A percentile compares a stretch with the other conserved stretches of the same genome.
These are phyloP conservation scores for Allantophomopsis cytisporea DNA, from an alignment of 2,329 filamentous ascomycete genomes.

Conservation along the genomic window DNA sequence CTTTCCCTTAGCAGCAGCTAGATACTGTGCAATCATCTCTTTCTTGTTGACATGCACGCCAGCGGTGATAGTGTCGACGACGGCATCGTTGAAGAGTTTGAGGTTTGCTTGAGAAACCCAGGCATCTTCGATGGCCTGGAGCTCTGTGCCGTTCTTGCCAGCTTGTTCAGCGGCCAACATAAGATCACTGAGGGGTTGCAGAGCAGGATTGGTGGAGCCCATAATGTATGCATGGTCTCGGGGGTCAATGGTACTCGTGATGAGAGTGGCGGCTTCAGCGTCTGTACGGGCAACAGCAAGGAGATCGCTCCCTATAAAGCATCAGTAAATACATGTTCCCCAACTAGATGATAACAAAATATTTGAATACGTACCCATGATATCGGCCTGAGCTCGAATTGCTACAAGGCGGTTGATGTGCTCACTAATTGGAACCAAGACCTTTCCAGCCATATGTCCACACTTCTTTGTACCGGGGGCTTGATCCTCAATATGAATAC, in stretches of 20 bases:
- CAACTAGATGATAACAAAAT: background rate
- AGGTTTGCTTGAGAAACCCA: constrained; percentile 72
- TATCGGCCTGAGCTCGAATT: constrained; percentile 94
- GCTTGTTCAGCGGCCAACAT: constrained; percentile 76
- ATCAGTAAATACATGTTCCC: constrained; percentile 28
- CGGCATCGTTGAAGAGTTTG: constrained; percentile 83
- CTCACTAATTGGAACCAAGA: constrained; percentile 90
- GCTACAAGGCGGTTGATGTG: constrained; percentile 97
- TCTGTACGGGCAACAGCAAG: constrained; percentile 89
- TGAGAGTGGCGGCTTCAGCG: constrained; percentile 92
- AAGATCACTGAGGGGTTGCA: constrained; percentile 78
- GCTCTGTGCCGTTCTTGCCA: constrained; percentile 66
- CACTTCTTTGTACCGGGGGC: constrained; percentile 99
- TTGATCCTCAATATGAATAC: constrained; percentile 98
- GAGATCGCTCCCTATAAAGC: constrained; percentile 45
- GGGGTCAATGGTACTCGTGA: constrained; percentile 90
- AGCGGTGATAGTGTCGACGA: constrained; percentile 66
- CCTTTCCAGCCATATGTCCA: constrained; percentile 98
- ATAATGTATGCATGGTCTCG: constrained; percentile 92
- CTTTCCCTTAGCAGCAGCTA: constrained; percentile 61
- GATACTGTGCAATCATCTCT: constrained; percentile 52
- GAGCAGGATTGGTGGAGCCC: constrained; percentile 71
- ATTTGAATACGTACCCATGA: constrained; percentile 57
- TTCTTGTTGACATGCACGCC: constrained; percentile 56
- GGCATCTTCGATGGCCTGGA: constrained; percentile 84